Percentiles rank a stretch among this genome's conserved stretches.
These are phyloP conservation scores for Tolypocladium inflatum DNA, from an alignment of 2,329 filamentous ascomycete genomes.

Conservation along the genomic window DNA sequence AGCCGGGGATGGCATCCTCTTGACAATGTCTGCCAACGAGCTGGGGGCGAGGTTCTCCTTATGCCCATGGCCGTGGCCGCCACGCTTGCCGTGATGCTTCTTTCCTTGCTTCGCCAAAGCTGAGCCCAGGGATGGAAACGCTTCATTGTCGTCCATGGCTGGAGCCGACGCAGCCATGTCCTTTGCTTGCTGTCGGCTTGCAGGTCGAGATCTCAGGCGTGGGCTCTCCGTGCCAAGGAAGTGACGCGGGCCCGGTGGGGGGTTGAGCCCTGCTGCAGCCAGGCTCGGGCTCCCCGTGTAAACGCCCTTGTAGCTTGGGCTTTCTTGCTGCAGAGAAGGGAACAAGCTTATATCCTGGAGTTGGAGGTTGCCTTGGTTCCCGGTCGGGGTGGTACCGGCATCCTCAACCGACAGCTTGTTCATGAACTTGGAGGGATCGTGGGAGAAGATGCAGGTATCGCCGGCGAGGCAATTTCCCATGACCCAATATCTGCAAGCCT, in stretches of 20 bases:
- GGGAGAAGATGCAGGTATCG: conserved; percentile 91
- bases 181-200: conserved; percentile 61
- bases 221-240: conserved; percentile 52
- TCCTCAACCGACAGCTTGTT: conserved; percentile 71
- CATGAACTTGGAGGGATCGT: conserved; percentile 82
- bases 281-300: conserved; percentile 44
- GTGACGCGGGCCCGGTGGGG: conserved; percentile 62
- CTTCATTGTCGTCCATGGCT: conserved; percentile 86
- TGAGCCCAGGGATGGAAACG: conserved; percentile 82
- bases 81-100: conserved; percentile 88
- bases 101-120: conserved; percentile 68
- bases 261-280: conserved; percentile 43
- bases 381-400: conserved; percentile 52
- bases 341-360: conserved; percentile 81
- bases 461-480: conserved; percentile 92
- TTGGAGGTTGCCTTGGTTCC: conserved; percentile 59
- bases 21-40: conserved; percentile 87
- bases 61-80: conserved; percentile 63
- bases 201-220: conserved; percentile 70
- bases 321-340: conserved; percentile 58
- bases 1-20: conserved; percentile 83
- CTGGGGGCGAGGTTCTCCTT: conserved; percentile 62
- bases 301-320: conserved; percentile 47
- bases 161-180: conserved; percentile 59
- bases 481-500: conserved; percentile 69